phyloP scores from a whole-genome alignment of 2,329 filamentous ascomycete species.

The Cladosporium sp. region DNA sequence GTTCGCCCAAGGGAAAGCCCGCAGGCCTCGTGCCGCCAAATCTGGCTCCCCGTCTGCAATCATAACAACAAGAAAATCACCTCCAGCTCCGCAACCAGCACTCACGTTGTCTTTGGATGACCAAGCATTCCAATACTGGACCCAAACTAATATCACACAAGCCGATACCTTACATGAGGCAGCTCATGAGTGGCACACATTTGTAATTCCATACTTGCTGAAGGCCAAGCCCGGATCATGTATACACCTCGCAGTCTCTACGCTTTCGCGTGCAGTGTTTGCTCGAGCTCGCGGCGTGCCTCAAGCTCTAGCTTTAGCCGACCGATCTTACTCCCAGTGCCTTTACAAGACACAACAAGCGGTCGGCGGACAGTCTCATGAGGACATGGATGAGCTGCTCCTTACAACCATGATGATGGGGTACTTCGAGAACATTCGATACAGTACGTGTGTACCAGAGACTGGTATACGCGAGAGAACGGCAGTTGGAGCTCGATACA shows the following conservation, averaged over 20 bases:
- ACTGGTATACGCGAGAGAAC: neutral
- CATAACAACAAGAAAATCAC: neutral
- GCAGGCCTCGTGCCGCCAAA: constrained; percentile 21
- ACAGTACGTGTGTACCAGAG: constrained; percentile 9
- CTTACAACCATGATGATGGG: constrained; percentile 29
- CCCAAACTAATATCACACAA: constrained; percentile 23
- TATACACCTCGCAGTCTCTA: constrained; percentile 27
- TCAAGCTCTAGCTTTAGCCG: constrained; percentile 20
- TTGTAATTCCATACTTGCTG: constrained; percentile 23
- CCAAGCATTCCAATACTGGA: constrained; percentile 31
- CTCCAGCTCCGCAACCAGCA: neutral
- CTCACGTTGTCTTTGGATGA: constrained; percentile 21
- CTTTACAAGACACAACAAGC: constrained; percentile 24
- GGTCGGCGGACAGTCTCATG: constrained; percentile 22
- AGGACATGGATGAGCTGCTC: constrained; percentile 28
- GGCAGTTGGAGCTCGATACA: constrained; percentile 14
- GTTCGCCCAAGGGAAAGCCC: constrained; percentile 28
- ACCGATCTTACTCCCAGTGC: constrained; percentile 19
- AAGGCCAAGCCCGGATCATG: constrained; percentile 22
- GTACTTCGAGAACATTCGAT: constrained; percentile 24
- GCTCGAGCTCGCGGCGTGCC: constrained; percentile 23
- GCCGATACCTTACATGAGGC: constrained; percentile 25
- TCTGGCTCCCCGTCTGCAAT: constrained; percentile 13
- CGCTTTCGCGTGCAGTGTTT: constrained; percentile 29
- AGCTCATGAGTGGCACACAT: constrained; percentile 26